phyloP scores from a whole-genome alignment of 108 stramenopile genomes.

The Nitzschia sp. region DNA sequence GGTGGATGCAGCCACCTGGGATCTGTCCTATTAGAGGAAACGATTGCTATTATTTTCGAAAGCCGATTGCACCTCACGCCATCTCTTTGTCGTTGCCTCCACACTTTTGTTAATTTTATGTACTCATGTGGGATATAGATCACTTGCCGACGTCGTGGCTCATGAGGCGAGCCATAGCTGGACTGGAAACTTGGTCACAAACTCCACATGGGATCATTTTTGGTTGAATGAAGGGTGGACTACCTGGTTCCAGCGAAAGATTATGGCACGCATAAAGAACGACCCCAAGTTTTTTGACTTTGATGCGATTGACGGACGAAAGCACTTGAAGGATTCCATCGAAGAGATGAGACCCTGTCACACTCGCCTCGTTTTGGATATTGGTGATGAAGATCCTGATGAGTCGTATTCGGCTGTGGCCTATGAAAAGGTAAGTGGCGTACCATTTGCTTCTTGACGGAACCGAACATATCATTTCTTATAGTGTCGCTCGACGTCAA shows the following conservation, averaged over 20 bases:
- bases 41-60: too few relatives aligned
- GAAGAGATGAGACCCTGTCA: constrained; percentile 62
- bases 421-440: too few relatives aligned
- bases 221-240: constrained; percentile 99
- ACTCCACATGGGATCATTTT: constrained; percentile 90
- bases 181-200: constrained; percentile 98
- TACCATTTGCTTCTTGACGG: too few relatives aligned
- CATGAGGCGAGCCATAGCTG: constrained; percentile 91
- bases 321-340: constrained; percentile 64
- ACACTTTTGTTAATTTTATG: too few relatives aligned
- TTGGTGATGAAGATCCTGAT: constrained; percentile 95
- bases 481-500: too few relatives aligned
- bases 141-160: constrained; percentile 96
- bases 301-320: constrained; percentile 83
- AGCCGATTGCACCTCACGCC: too few relatives aligned
- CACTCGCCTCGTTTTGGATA: constrained; percentile 73
- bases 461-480: too few relatives aligned
- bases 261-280: constrained; percentile 83
- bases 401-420: constrained; percentile 90
- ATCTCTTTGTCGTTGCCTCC: too few relatives aligned
- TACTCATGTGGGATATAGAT: too few relatives aligned
- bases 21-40: too few relatives aligned
- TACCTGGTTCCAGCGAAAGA: constrained; percentile 95
- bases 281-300: constrained; percentile 78
- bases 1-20: too few relatives aligned